Percentiles rank a stretch among this genome's conserved stretches.
Evolutionary conservation across 352 stramenopile genomes (phyloP).

Genomic region (Phytophthora hybrid): DNA sequence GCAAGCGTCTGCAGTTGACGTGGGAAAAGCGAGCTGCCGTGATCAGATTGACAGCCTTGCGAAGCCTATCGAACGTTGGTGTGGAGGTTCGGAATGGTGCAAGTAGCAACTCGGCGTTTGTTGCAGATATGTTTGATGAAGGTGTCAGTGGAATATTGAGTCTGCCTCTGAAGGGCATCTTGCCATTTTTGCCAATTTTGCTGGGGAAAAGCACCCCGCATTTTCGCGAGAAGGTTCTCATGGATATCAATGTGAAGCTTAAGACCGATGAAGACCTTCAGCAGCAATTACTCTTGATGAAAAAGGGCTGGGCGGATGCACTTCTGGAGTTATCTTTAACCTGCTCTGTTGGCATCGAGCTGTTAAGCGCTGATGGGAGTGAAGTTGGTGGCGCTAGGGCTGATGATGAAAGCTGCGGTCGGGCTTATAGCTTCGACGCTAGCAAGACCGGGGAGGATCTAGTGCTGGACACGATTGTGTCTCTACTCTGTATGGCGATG

Average conservation of each 20-base stretch:
- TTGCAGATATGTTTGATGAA: slow-evolving; percentile 69
- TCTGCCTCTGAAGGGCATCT: slow-evolving; percentile 68
- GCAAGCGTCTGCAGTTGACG: slow-evolving; percentile 70
- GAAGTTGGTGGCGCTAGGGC: background rate
- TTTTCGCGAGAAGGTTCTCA: slow-evolving; percentile 82
- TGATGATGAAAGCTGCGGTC: slow-evolving; percentile 35
- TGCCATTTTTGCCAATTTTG: slow-evolving; percentile 79
- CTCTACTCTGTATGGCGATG: slow-evolving; percentile 80
- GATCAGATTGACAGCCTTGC: slow-evolving; percentile 68
- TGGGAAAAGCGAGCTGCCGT: slow-evolving; percentile 82
- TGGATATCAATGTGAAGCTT: slow-evolving; percentile 90
- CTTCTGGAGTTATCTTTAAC: slow-evolving; percentile 77
- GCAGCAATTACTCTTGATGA: slow-evolving; percentile 78
- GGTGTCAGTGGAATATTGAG: slow-evolving; percentile 64
- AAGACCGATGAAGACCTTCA: slow-evolving; percentile 82
- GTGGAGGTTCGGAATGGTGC: slow-evolving; percentile 6
- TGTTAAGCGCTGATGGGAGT: background rate
- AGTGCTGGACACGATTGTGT: slow-evolving; percentile 86
- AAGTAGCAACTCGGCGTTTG: slow-evolving; percentile 23
- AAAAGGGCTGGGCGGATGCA: slow-evolving; percentile 77
- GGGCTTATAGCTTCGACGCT: slow-evolving; percentile 71
- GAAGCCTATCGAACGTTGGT: slow-evolving; percentile 60
- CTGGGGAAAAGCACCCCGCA: slow-evolving; percentile 56
- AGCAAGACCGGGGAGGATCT: slow-evolving; percentile 82
- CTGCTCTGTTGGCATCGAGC: slow-evolving; percentile 49